Base-by-base conservation (phyloP, 345 rosid genomes). In the Arabidopsis arenosa region DNA sequence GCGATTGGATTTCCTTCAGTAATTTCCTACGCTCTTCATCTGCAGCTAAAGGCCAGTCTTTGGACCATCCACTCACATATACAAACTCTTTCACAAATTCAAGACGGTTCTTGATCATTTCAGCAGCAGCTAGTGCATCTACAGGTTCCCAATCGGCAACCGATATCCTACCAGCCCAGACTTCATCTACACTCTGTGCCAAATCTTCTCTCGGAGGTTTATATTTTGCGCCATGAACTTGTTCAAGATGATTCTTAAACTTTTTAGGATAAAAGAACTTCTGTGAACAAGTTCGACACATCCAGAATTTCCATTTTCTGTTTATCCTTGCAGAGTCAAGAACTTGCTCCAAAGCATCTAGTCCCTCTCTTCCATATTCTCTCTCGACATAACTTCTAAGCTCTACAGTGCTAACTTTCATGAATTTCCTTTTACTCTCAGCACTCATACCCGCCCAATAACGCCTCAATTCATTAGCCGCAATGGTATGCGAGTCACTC, bases 1-100 rank as follows among this genome's bases (percentile, higher is more conserved):
- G 53, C 52, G 23, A n/a, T 3, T 37, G 40, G 40, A 72, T 28
- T 26, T 51, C 21, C 53, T 62, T 28, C 6, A 72, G 62, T 28
- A 61, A 9, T 13, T 39, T 49, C 1, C 43, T 28, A 5, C 68
- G 76, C 30, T 72, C 18, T 62, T 49, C 40, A 61, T 72, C 62
- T 18, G 5, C 41, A 49, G 68, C 41, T 7, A 62, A 62, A 61
- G 60, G 66, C 74, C 74, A 72, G 12, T 28, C 53, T 51, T 39
- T 72, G 18, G 61, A 72, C 76, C 76, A 72, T 51, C 69, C 76
- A 23, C 30, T 49, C 23, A 6, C 61, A 61, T 61, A 72, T 36
- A 40, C 43, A 62, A 72, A 61, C 39, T 28, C 17, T 72, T 51
- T 52, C 61, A 61, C 68, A 37, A 4, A 4, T 51, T 48, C 51